Evolutionary conservation across 2,329 filamentous ascomycete genomes (phyloP).

Genomic region (Dactylellina parvicollis): DNA sequence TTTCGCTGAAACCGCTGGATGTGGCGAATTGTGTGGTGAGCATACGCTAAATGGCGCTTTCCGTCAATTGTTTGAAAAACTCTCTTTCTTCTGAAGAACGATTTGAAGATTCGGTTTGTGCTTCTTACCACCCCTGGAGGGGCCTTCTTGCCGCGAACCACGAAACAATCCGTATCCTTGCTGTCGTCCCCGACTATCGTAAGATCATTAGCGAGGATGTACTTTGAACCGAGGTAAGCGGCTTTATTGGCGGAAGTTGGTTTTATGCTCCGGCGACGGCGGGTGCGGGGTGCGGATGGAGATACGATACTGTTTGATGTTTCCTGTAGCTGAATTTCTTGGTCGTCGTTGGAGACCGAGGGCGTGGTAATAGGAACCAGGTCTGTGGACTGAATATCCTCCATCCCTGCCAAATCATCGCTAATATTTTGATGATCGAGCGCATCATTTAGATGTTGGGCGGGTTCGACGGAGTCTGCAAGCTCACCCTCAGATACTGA

Average conservation of each 20-base stretch:
- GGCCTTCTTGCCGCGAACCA: background rate
- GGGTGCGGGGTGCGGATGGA: background rate
- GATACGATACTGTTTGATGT: background rate
- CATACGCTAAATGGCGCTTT: background rate
- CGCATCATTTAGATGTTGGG: background rate
- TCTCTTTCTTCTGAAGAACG: slow-evolving; percentile 1
- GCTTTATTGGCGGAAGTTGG: background rate
- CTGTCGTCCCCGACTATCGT: background rate
- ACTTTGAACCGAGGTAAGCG: background rate
- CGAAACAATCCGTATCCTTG: background rate
- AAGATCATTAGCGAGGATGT: too few relatives aligned
- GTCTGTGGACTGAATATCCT: background rate
- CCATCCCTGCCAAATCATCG: background rate
- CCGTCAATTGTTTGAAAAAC: background rate
- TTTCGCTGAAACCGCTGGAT: slow-evolving; percentile 10
- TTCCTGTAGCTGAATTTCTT: background rate
- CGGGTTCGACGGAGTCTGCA: background rate
- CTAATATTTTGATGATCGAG: background rate
- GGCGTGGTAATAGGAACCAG: background rate
- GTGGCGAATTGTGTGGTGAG: slow-evolving; percentile 21
- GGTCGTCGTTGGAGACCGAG: background rate
- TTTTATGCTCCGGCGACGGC: background rate
- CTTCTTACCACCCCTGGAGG: background rate
- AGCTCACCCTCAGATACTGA: background rate
- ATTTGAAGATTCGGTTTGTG: slow-evolving; percentile 1